Evolutionary conservation across 192 early-diverging fungal species (phyloP), one percentile per base, ranked within the genome.

Genomic region (Coemansia sp.): DNA sequence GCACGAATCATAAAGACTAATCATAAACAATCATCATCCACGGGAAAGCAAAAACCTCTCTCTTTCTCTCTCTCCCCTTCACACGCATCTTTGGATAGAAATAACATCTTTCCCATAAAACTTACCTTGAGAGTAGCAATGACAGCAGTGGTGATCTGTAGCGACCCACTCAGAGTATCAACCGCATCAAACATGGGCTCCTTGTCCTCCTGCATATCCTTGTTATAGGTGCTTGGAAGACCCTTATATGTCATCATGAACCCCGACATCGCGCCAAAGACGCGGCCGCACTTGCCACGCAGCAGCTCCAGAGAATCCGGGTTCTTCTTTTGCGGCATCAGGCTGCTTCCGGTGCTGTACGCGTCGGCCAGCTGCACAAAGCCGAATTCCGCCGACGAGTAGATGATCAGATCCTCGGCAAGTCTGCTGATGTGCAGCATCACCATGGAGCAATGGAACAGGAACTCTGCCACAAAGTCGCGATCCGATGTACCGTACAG

Each of bases 281-380:
- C 92, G 49, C 97, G 92, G 25, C 97, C 97, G 67, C 90, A 87
- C 72, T 99, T 99, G 55, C 97, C 97, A 52, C 97, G 91, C 64
- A 99, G 84, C 31, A 99, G 87, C 74, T 99, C 97, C 31, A 96
- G 69, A 37, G 90, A 92, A 74, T 99, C 97, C 7, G 97, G 94
- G 85, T 99, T 99, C 88, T 99, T 99, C 82, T 99, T 99, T 70
- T 99, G 97, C 30, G 97, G 97, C 97, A 99, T 99, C 79, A 99
- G 77, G 64, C 92, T 94, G 78, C 90, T 93, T 23, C 97, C 97
- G 37, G 97, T 99, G 68, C 93, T 93, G 83, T 99, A 99, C 16
- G 97, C 95, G 75, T 99, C 97, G 20, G 97, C 95, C 31, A 99
- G 83, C 59, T 86, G 83, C 2, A 97, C 92, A 81, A 96, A 99